Percentiles rank a stretch among this genome's conserved stretches.
These are phyloP conservation scores for Euphorbia pulcherrima DNA, from an alignment of 345 rosid species.

Conservation along the genomic window DNA sequence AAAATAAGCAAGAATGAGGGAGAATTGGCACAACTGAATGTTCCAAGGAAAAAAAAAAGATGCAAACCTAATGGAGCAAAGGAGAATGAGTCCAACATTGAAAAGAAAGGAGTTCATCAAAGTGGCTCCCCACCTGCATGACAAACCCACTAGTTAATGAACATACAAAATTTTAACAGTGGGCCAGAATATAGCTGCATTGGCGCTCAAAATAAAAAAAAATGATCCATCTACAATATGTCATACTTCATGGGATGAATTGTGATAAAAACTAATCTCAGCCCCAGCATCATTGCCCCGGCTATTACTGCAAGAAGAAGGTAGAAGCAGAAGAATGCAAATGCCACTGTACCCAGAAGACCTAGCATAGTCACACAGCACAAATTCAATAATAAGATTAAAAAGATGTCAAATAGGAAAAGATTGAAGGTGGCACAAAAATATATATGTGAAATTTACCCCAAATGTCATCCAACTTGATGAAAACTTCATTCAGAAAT, in stretches of 20 bases:
- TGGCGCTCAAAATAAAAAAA: not conserved
- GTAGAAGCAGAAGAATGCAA: constrained; percentile 96
- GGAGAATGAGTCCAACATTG: constrained; percentile 92
- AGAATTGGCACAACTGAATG: not conserved
- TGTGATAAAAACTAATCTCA: constrained; percentile 78
- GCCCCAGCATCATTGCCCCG: constrained; percentile 97
- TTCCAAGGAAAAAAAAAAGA: constrained; percentile 9
- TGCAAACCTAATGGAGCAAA: constrained; percentile 81
- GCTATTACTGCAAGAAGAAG: constrained; percentile 90
- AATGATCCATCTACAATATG: constrained; percentile 1
- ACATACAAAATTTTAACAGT: constrained; percentile 18
- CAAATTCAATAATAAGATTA: constrained; percentile 15
- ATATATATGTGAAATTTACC: constrained; percentile 42
- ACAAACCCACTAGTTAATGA: constrained; percentile 24
- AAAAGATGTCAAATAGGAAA: not conserved
- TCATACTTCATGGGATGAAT: constrained; percentile 98
- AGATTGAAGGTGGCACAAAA: not conserved
- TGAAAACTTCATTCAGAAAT: constrained; percentile 89
- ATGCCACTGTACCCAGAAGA: constrained; percentile 90
- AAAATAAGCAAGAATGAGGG: not conserved
- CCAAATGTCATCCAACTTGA: constrained; percentile 93
- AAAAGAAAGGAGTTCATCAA: constrained; percentile 98
- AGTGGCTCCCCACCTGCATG: constrained; percentile 96
- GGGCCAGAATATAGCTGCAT: not conserved
- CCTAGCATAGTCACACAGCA: constrained; percentile 43